phyloP scores from a whole-genome alignment of 805 yeast genomes.

The Pichia sporocuriosa region DNA sequence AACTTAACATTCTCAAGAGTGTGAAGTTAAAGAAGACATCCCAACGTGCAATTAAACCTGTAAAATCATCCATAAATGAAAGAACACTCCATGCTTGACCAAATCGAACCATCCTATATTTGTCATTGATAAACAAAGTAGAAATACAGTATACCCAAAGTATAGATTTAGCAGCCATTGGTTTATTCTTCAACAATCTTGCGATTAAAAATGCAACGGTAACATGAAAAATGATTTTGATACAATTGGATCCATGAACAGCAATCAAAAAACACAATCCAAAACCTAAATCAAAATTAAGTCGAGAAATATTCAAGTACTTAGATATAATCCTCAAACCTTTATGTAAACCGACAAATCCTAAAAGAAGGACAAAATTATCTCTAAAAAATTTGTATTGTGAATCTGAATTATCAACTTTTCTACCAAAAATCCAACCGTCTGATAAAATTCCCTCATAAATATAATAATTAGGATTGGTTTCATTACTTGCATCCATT shows the following conservation, averaged over 20 bases:
- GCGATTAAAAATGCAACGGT: constrained; percentile 46
- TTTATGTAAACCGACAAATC: constrained; percentile 49
- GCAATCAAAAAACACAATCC: constrained; percentile 63
- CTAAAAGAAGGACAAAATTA: constrained; percentile 59
- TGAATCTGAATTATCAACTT: constrained; percentile 85
- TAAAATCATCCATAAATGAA: constrained; percentile 54
- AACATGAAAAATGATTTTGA: constrained; percentile 57
- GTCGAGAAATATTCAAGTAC: constrained; percentile 31
- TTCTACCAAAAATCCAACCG: constrained; percentile 89
- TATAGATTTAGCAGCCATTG: constrained; percentile 34
- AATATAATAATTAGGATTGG: constrained; percentile 63
- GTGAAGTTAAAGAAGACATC: constrained; percentile 93
- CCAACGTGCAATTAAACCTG: constrained; percentile 86
- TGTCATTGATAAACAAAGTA: constrained; percentile 72
- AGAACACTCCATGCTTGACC: constrained; percentile 37
- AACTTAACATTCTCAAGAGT: constrained; percentile 75
- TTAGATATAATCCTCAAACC: constrained; percentile 37
- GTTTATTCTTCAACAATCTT: constrained; percentile 28
- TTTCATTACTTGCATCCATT: constrained; percentile 67
- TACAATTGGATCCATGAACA: constrained; percentile 72
- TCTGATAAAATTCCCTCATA: constrained; percentile 55
- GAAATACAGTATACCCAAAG: constrained; percentile 80
- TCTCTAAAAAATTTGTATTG: constrained; percentile 87
- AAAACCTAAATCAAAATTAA: constrained; percentile 64
- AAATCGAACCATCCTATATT: constrained; percentile 46